Conservation (phyloP, 2,329 filamentous ascomycete species). For the Diaporthe longicolla region DNA sequence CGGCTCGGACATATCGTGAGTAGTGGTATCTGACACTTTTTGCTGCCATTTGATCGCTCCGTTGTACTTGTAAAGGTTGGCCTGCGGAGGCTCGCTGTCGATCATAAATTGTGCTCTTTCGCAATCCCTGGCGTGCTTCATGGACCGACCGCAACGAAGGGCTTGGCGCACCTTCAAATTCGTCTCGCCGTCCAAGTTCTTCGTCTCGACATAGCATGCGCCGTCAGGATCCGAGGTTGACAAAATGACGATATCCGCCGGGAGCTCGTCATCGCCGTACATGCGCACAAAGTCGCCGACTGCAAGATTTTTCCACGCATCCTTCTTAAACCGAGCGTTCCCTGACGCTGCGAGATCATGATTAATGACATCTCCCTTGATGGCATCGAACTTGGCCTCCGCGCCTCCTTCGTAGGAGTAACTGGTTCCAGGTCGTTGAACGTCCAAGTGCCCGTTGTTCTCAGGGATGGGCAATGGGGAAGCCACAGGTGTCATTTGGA, state of each 20-base stretch:
- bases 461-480: conserved; percentile 75
- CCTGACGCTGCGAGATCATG: conserved; percentile 74
- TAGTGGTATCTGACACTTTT: conserved; percentile 71
- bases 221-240: conserved; percentile 95
- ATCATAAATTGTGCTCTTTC: conserved; percentile 89
- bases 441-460: conserved; percentile 50
- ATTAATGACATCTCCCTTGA: conserved; percentile 78
- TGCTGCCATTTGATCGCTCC: conserved; percentile 92
- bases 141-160: conserved; percentile 83
- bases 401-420: conserved; percentile 52
- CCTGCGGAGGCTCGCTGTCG: conserved; percentile 91
- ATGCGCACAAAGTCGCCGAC: conserved; percentile 97
- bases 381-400: conserved; percentile 58
- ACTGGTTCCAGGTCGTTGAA: conserved; percentile 50
- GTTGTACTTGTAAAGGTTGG: conserved; percentile 96
- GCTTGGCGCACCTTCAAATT: conserved; percentile 96
- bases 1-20: conserved; percentile 88
- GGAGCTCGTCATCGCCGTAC: conserved; percentile 96
- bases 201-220: conserved; percentile 97
- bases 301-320: conserved; percentile 94
- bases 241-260: conserved; percentile 91
- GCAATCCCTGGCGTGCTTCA: conserved; percentile 93
- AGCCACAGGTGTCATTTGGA: conserved; percentile 95
- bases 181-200: conserved; percentile 97
- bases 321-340: conserved; percentile 88